These are phyloP conservation scores for Brassica incana DNA, from an alignment of 345 rosid genomes.

Conservation along the genomic window DNA sequence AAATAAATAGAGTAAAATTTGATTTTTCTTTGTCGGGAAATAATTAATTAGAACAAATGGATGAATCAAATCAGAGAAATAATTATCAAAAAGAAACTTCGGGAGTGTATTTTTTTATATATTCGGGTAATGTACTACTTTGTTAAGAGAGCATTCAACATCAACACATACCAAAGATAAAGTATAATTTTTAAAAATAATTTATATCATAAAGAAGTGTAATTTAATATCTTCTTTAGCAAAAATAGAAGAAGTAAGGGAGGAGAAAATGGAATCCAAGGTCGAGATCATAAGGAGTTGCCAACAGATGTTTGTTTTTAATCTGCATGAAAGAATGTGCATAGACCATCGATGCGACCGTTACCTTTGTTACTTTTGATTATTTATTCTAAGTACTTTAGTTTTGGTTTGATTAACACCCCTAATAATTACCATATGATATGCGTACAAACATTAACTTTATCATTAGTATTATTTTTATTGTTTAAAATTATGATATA, in stretches of 20 bases:
- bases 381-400: constrained; percentile 27
- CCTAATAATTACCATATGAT: constrained; percentile 42
- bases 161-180: constrained; percentile 28
- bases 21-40: background rate
- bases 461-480: background rate
- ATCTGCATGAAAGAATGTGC: constrained; percentile 40
- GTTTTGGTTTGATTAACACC: constrained; percentile 36
- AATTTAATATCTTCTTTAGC: background rate
- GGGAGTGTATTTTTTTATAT: constrained; percentile 8
- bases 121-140: constrained; percentile 24
- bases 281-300: constrained; percentile 31
- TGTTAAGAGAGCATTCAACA: constrained; percentile 35
- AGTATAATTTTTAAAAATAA: constrained; percentile 16
- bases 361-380: constrained; percentile 33
- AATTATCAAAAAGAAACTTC: constrained; percentile 26
- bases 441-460: constrained; percentile 38
- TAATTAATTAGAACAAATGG: background rate
- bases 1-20: background rate
- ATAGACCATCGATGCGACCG: constrained; percentile 40
- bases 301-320: constrained; percentile 14
- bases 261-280: constrained; percentile 38
- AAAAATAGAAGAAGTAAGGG: constrained; percentile 8
- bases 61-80: background rate
- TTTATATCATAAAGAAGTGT: constrained; percentile 10
- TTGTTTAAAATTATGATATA: constrained; percentile 1